Evolutionary conservation across 163 green algal species (phyloP).

Genomic region (Prototheca wickerhamii): DNA sequence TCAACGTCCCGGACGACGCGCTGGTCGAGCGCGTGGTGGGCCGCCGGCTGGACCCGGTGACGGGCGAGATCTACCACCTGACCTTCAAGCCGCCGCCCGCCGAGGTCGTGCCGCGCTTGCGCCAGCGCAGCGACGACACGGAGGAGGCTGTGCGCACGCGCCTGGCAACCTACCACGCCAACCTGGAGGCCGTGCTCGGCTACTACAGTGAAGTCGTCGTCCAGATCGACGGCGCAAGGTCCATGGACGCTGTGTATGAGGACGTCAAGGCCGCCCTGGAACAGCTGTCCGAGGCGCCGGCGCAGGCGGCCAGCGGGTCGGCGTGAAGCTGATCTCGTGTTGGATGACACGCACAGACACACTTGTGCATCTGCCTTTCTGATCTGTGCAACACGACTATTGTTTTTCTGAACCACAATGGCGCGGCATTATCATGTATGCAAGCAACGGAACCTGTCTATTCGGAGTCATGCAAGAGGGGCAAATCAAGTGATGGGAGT

Average conservation of each 20-base stretch:
- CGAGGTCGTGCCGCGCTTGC: slow-evolving; percentile 69
- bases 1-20: slow-evolving; percentile 81
- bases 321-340: too few relatives aligned
- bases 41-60: slow-evolving; percentile 82
- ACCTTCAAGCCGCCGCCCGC: slow-evolving; percentile 84
- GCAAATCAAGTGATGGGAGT: too few relatives aligned
- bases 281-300: not conserved
- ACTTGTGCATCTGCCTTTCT: not conserved
- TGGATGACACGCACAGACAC: too few relatives aligned
- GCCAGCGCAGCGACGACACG: slow-evolving; percentile 89
- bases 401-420: too few relatives aligned
- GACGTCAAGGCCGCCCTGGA: not conserved
- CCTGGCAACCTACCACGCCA: slow-evolving; percentile 65
- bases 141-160: slow-evolving; percentile 82
- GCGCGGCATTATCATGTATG: too few relatives aligned
- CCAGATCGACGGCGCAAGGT: not conserved
- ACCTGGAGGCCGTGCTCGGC: slow-evolving; percentile 62
- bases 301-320: too few relatives aligned
- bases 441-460: too few relatives aligned
- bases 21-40: slow-evolving; percentile 92
- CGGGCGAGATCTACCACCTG: slow-evolving; percentile 97
- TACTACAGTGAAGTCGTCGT: slow-evolving; percentile 33
- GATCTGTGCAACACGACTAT: too few relatives aligned
- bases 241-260: not conserved
- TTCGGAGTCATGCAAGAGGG: too few relatives aligned